phyloP scores from a whole-genome alignment of 345 rosid species.

The Euphorbia lathyris region DNA sequence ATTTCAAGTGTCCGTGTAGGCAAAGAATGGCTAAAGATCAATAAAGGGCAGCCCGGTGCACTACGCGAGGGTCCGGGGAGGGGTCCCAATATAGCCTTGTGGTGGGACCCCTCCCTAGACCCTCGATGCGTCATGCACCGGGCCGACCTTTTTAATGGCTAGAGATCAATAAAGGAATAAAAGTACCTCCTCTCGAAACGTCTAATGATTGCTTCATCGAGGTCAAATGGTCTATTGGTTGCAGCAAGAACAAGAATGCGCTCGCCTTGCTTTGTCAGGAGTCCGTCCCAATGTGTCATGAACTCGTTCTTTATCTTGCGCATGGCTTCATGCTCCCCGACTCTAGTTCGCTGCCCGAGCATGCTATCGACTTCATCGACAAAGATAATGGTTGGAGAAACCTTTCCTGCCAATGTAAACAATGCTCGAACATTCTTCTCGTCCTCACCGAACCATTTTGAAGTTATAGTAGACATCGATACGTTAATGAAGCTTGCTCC shows the following conservation, averaged over 20 bases:
- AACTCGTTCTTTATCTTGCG: slow-evolving; percentile 79
- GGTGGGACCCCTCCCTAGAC: too few relatives aligned
- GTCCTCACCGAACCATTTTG: slow-evolving; percentile 99
- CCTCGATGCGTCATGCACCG: too few relatives aligned
- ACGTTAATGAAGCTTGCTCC: slow-evolving; percentile 96
- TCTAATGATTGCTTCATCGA: slow-evolving; percentile 90
- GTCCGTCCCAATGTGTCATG: slow-evolving; percentile 95
- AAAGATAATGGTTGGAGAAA: slow-evolving; percentile 85
- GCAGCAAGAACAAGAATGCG: slow-evolving; percentile 94
- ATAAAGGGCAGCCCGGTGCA: too few relatives aligned
- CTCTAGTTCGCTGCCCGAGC: slow-evolving; percentile 91
- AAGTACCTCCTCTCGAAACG: slow-evolving; percentile 85
- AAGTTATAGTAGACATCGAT: slow-evolving; percentile 92
- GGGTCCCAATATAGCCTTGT: too few relatives aligned
- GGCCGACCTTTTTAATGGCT: too few relatives aligned
- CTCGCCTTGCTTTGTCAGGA: slow-evolving; percentile 67
- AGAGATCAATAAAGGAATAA: neutral
- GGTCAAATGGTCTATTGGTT: slow-evolving; percentile 93
- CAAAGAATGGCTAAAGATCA: too few relatives aligned
- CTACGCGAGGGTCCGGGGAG: too few relatives aligned
- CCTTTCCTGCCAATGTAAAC: slow-evolving; percentile 86
- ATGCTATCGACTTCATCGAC: slow-evolving; percentile 98
- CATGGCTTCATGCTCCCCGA: slow-evolving; percentile 96
- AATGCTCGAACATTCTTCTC: slow-evolving; percentile 95
- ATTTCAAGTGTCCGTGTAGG: neutral